Conservation (phyloP, 2,329 filamentous ascomycete species). For the Venturia nashicola region DNA sequence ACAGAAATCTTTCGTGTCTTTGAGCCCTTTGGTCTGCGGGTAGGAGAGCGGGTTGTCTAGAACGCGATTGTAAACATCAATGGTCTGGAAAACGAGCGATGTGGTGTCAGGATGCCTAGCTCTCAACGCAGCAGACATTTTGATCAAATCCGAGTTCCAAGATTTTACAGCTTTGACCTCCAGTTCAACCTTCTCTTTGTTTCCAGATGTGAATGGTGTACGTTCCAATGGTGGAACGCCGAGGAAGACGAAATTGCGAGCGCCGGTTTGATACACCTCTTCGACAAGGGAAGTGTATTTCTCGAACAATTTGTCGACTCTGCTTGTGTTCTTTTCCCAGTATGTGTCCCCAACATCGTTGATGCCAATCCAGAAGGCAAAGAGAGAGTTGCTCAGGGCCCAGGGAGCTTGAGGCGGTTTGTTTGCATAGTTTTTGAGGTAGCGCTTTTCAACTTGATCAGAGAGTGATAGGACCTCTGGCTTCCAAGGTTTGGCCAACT, state of each 20-base stretch:
- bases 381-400: conserved; percentile 32
- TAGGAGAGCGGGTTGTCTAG: conserved; percentile 40
- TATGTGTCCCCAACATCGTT: conserved; percentile 44
- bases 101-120: conserved; percentile 29
- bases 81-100: conserved; percentile 42
- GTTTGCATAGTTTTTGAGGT: conserved; percentile 29
- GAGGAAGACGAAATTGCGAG: conserved; percentile 38
- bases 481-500: conserved; percentile 38
- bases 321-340: conserved; percentile 24
- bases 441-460: conserved; percentile 36
- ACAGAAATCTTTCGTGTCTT: conserved; percentile 46
- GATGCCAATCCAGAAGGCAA: conserved; percentile 43
- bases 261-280: conserved; percentile 23
- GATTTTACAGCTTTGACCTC: conserved; percentile 33
- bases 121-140: conserved; percentile 30
- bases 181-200: conserved; percentile 21
- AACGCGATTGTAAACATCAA: conserved; percentile 38
- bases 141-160: conserved; percentile 37
- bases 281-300: conserved; percentile 26
- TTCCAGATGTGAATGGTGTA: conserved; percentile 34
- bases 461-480: conserved; percentile 38
- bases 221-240: conserved; percentile 39
- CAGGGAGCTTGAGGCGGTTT: conserved; percentile 26
- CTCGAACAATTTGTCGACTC: conserved; percentile 24
- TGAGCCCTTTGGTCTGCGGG: conserved; percentile 37